phyloP scores from a whole-genome alignment of 2,329 filamentous ascomycete species.

The Clonostachys byssicola region DNA sequence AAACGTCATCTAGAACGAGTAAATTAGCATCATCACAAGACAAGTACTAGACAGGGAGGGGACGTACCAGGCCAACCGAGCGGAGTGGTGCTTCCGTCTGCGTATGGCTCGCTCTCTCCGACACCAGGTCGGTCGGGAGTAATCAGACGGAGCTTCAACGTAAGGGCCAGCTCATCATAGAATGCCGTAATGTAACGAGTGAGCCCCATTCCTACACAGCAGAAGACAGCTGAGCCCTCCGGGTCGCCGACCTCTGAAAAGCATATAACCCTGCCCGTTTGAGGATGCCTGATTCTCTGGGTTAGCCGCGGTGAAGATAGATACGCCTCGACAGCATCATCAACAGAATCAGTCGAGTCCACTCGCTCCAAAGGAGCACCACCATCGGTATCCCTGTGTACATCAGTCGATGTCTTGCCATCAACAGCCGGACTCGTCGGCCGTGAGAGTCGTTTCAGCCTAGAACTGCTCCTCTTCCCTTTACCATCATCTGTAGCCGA shows the following conservation, averaged over 20 bases:
- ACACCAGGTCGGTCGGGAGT: conserved; percentile 93
- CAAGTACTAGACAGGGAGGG: background rate
- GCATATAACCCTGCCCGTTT: conserved; percentile 82
- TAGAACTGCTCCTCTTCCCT: conserved; percentile 52
- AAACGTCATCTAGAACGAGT: conserved; percentile 63
- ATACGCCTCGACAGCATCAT: conserved; percentile 83
- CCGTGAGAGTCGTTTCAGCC: conserved; percentile 53
- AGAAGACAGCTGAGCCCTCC: conserved; percentile 87
- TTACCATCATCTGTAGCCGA: conserved; percentile 40
- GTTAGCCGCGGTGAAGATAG: conserved; percentile 79
- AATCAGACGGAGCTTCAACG: conserved; percentile 83
- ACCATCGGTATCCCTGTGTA: conserved; percentile 19
- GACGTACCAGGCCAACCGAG: conserved; percentile 86
- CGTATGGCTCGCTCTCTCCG: conserved; percentile 83
- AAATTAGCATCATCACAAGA: conserved; percentile 15
- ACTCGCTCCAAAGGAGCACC: conserved; percentile 61
- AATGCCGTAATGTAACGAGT: conserved; percentile 96
- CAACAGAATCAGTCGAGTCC: conserved; percentile 78
- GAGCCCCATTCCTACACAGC: conserved; percentile 96
- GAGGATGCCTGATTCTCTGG: conserved; percentile 82
- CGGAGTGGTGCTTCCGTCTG: conserved; percentile 78
- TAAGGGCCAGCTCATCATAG: conserved; percentile 90
- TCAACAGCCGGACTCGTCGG: conserved; percentile 36
- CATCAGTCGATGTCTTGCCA: background rate
- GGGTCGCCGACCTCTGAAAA: conserved; percentile 97